phyloP scores from a whole-genome alignment of 768 basidiomycete genomes.

The Amylocystis lapponica region DNA sequence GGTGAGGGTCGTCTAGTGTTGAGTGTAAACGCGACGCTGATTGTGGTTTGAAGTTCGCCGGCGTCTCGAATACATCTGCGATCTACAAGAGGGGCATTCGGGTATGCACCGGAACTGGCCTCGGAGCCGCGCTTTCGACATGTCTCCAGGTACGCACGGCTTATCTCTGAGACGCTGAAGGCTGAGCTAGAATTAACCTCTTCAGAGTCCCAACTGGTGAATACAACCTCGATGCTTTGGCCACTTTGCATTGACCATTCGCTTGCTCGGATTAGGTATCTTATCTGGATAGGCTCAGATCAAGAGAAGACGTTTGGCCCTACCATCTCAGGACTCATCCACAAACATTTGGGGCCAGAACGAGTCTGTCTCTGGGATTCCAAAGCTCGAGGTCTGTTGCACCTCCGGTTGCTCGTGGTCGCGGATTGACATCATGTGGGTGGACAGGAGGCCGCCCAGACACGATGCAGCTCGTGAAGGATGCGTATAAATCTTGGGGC shows the following conservation, averaged over 20 bases:
- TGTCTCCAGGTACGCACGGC: constrained; percentile 30
- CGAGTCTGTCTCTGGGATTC: constrained; percentile 37
- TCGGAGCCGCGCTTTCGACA: constrained; percentile 40
- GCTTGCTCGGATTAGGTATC: constrained; percentile 28
- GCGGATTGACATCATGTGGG: background rate
- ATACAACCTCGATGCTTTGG: constrained; percentile 9
- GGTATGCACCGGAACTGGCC: constrained; percentile 39
- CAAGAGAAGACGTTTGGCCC: constrained; percentile 41
- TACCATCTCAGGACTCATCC: constrained; percentile 35
- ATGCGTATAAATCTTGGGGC: constrained; percentile 29
- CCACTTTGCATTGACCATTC: background rate
- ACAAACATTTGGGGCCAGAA: constrained; percentile 32
- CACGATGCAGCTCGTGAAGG: constrained; percentile 32
- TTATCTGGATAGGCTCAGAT: constrained; percentile 40
- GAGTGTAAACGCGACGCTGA: no score
- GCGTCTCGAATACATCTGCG: constrained; percentile 37
- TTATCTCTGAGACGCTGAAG: background rate
- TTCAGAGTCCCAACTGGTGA: constrained; percentile 29
- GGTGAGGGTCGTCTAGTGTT: no score
- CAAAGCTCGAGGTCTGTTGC: constrained; percentile 28
- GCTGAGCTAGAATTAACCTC: constrained; percentile 1
- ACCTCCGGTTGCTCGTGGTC: background rate
- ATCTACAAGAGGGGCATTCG: constrained; percentile 40
- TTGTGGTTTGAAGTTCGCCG: constrained; percentile 32
- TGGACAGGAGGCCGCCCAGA: constrained; percentile 32